These are phyloP conservation scores for Tympanopsis confertula DNA, from an alignment of 2,329 filamentous ascomycete species.

Conservation along the genomic window DNA sequence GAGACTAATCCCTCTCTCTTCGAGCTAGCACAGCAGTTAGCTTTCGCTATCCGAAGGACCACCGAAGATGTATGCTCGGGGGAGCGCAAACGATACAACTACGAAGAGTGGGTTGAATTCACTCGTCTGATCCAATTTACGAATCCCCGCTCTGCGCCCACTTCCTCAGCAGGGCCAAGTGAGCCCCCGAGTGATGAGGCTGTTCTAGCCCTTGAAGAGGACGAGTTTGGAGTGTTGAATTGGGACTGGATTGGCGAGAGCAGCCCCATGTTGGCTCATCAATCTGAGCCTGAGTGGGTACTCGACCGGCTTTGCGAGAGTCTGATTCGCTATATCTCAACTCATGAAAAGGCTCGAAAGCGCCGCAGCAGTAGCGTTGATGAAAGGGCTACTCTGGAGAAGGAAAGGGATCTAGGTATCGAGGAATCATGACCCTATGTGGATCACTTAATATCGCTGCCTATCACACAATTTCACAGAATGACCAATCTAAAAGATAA, in stretches of 20 bases:
- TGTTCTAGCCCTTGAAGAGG: constrained; percentile 31
- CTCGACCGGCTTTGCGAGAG: constrained; percentile 56
- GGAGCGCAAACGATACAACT: constrained; percentile 41
- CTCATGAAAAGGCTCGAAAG: background rate
- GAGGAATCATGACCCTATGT: background rate
- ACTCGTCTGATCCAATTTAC: constrained; percentile 50
- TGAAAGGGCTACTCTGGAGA: background rate
- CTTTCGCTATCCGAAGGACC: constrained; percentile 39
- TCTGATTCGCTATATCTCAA: constrained; percentile 26
- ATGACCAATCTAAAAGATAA: too few species aligned
- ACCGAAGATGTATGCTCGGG: constrained; percentile 37
- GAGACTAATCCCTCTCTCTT: constrained; percentile 23
- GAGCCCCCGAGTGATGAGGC: constrained; percentile 15
- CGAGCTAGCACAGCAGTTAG: constrained; percentile 41
- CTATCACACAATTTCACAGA: too few species aligned
- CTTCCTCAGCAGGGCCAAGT: too few species aligned
- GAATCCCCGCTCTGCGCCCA: too few species aligned
- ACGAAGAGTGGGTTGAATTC: constrained; percentile 60
- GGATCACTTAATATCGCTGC: background rate
- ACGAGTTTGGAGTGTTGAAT: constrained; percentile 43
- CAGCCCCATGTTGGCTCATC: constrained; percentile 52
- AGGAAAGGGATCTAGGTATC: background rate
- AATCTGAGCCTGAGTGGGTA: constrained; percentile 56
- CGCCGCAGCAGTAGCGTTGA: background rate
- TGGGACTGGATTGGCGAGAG: constrained; percentile 66